phyloP scores from a whole-genome alignment of 306 rosid species.

The Glycine soja region DNA sequence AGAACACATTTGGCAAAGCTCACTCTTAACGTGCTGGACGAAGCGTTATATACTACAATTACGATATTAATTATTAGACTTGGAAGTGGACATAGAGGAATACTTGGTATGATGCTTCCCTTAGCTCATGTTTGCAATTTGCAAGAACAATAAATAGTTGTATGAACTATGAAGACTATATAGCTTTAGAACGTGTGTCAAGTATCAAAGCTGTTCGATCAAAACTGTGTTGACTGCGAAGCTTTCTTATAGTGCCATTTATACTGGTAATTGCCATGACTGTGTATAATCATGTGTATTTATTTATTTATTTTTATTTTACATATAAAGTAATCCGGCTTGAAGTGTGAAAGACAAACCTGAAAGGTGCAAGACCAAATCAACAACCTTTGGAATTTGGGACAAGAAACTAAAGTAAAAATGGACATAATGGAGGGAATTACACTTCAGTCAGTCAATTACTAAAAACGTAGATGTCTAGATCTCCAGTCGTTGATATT shows the following conservation, averaged over 20 bases:
- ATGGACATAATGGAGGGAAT: not conserved
- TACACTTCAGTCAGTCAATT: not conserved
- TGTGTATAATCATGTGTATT: not conserved
- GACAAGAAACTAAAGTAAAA: not conserved
- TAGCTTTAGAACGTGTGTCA: not conserved
- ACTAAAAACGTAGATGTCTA: not conserved
- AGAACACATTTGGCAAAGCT: slow-evolving; percentile 11
- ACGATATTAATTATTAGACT: not conserved
- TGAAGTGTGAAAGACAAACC: slow-evolving; percentile 13
- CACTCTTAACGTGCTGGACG: not conserved
- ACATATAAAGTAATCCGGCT: not conserved
- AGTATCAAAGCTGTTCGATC: not conserved
- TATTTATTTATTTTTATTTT: not conserved
- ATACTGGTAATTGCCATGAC: not conserved
- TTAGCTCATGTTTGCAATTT: not conserved
- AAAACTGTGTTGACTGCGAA: not conserved
- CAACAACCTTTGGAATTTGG: not conserved
- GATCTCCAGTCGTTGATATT: not conserved
- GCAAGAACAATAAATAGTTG: not conserved
- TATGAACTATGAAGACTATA: not conserved
- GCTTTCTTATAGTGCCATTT: not conserved
- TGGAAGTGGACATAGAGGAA: not conserved
- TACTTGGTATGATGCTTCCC: not conserved
- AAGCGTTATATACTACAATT: not conserved
- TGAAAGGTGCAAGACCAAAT: not conserved